A percentile compares a stretch with the other conserved stretches of the same genome.
Conservation (phyloP, 768 basidiomycete genomes). For the Tephrocybe rancida region DNA sequence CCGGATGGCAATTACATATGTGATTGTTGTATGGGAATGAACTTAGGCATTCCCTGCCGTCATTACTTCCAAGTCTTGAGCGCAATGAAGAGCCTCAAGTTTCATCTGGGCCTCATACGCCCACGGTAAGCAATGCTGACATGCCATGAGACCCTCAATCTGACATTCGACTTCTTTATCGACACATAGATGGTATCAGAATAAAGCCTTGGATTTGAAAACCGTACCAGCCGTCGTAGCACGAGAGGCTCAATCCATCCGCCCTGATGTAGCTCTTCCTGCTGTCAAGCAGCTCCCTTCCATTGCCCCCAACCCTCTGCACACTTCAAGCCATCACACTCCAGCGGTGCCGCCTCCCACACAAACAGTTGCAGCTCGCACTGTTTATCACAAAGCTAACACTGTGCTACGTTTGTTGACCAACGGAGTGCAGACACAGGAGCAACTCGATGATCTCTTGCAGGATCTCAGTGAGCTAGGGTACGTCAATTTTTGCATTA, state of each 20-base stretch:
- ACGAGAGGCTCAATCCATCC: neutral
- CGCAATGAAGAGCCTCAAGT: constrained; percentile 20
- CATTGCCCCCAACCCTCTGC: constrained; percentile 4
- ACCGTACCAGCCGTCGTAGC: constrained; percentile 1
- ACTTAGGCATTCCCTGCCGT: constrained; percentile 32
- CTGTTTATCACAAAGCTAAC: constrained; percentile 23
- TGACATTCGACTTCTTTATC: neutral
- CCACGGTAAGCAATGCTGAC: constrained; percentile 19
- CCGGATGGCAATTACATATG: constrained; percentile 28
- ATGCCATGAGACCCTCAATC: too few relatives aligned
- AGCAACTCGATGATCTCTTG: constrained; percentile 26
- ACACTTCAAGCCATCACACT: constrained; percentile 6
- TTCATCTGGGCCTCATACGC: constrained; percentile 28
- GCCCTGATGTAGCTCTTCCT: constrained; percentile 7
- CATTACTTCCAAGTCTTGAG: constrained; percentile 31
- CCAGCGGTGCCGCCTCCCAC: constrained; percentile 13
- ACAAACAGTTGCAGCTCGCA: constrained; percentile 23
- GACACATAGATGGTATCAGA: constrained; percentile 22
- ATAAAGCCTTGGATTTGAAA: constrained; percentile 7
- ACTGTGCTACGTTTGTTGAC: constrained; percentile 25
- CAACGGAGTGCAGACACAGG: constrained; percentile 24
- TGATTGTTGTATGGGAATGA: constrained; percentile 36
- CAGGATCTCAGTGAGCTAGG: constrained; percentile 15
- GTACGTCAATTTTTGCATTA: constrained; percentile 10
- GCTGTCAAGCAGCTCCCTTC: neutral